Evolutionary conservation across 805 yeast species (phyloP), one percentile per base, ranked within the genome.

Genomic region (Ogataea philodendri): DNA sequence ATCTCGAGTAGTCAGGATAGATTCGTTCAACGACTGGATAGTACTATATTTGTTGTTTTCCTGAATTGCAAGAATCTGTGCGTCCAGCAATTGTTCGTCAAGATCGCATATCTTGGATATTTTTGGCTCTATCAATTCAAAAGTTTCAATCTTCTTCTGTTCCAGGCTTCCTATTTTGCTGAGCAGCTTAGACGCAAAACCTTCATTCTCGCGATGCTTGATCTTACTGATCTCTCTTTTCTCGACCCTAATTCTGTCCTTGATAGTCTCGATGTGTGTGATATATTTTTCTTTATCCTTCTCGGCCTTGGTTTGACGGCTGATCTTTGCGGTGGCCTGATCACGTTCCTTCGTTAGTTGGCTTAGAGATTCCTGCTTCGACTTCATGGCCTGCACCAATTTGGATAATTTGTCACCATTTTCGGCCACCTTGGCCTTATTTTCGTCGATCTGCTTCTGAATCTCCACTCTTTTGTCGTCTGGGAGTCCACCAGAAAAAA

Each of bases 31-130:
- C 44, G 30, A 50, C 15, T 47, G 42, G 11, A 55, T 43, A 2
- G 53, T 40, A 9, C 38, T 38, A 9, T 35, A 35, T 32, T 62
- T 63, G 42, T 73, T 71, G 23, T 57, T 50, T 8, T 60, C 60
- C 39, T 74, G 76, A 28, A 72, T 42, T 9, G 37, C 40, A 22
- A 30, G 31, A 9, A 55, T 30, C 15, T 44, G 32, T 2, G 57
- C 11, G 32, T 35, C 31, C 42, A 53, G 15, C 55, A 50, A 22
- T 44, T 51, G 11, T 23, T 47, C 48, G 30, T 60, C 65, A 24
- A 53, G 49, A 1, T 51, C 53, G 23, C 54, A 45, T 26, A 67
- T 58, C 19, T 51, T 38, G 2, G 15, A 9, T 11, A 44, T 30
- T 16, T 30, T 39, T 8, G 44, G 41, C 15, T 36, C 47, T 1